phyloP scores from a whole-genome alignment of 352 stramenopile genomes.

The Globisporangium echinulatum region DNA sequence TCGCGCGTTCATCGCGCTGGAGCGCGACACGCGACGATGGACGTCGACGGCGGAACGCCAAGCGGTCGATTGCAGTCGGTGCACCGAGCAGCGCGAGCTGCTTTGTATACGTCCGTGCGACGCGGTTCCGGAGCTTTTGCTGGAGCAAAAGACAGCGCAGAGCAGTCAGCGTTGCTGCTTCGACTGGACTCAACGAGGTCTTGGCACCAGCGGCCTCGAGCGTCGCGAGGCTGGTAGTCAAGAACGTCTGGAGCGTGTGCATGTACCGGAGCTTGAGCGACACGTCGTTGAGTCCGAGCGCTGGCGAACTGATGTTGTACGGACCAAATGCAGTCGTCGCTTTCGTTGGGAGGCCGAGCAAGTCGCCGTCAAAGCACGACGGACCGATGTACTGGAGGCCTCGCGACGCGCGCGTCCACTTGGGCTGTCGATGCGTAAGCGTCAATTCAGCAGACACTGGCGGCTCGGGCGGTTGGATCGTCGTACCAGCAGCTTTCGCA shows the following conservation, averaged over 20 bases:
- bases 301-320: constrained; percentile 50
- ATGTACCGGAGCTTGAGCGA: constrained; percentile 68
- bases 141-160: constrained; percentile 69
- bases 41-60: constrained; percentile 67
- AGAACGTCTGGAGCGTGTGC: constrained; percentile 64
- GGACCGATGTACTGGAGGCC: constrained; percentile 57
- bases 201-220: constrained; percentile 32
- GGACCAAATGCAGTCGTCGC: constrained; percentile 44
- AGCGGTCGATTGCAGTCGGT: constrained; percentile 55
- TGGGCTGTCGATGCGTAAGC: constrained; percentile 36
- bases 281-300: constrained; percentile 64
- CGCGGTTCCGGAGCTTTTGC: constrained; percentile 57
- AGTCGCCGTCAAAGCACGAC: constrained; percentile 58
- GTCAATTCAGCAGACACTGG: constrained; percentile 14
- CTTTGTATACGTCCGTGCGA: constrained; percentile 56
- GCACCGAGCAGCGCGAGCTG: constrained; percentile 61
- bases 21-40: constrained; percentile 56
- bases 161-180: constrained; percentile 48
- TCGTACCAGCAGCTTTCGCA: not conserved
- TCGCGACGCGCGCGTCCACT: constrained; percentile 51
- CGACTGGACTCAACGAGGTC: constrained; percentile 24
- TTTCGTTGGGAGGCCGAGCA: constrained; percentile 55
- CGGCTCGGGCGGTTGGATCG: not conserved
- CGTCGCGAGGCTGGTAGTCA: constrained; percentile 53
- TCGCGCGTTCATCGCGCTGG: constrained; percentile 66